phyloP scores from a whole-genome alignment of 2,329 filamentous ascomycete species.

The Cladosporium oxysporum region DNA sequence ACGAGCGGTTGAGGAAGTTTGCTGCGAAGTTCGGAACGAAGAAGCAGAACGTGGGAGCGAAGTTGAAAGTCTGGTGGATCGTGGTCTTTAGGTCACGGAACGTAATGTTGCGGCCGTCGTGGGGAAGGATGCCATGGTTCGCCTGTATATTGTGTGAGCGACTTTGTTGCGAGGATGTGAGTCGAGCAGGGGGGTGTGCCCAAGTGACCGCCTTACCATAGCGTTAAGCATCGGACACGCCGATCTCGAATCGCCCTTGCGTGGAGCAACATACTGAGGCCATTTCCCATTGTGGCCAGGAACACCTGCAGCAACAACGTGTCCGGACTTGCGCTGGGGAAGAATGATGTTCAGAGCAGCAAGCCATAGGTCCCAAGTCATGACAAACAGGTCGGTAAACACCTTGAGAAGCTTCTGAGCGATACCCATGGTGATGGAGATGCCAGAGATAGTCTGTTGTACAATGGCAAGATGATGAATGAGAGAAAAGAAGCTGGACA shows the following conservation, averaged over 20 bases:
- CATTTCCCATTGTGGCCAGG: constrained; percentile 41
- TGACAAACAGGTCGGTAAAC: constrained; percentile 41
- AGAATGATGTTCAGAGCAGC: constrained; percentile 42
- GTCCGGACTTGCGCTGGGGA: constrained; percentile 39
- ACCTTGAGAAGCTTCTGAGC: constrained; percentile 16
- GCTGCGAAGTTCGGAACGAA: constrained; percentile 33
- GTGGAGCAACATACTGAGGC: constrained; percentile 42
- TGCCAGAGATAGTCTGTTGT: neutral
- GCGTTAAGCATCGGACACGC: constrained; percentile 35
- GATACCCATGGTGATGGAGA: constrained; percentile 6
- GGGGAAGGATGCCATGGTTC: constrained; percentile 35
- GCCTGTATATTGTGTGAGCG: constrained; percentile 1
- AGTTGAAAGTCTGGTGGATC: constrained; percentile 35
- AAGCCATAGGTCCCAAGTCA: constrained; percentile 43
- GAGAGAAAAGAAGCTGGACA: neutral
- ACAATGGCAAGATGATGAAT: neutral
- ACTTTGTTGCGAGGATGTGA: neutral
- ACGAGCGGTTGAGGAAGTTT: constrained; percentile 33
- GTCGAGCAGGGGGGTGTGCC: neutral
- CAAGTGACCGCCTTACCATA: constrained; percentile 24
- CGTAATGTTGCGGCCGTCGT: constrained; percentile 34
- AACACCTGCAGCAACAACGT: constrained; percentile 39
- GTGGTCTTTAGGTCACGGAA: constrained; percentile 31
- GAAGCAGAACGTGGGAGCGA: constrained; percentile 34
- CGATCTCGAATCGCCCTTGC: constrained; percentile 38